Evolutionary conservation across 2,329 filamentous ascomycete species (phyloP).

Genomic region (Shiraia bambusicola): DNA sequence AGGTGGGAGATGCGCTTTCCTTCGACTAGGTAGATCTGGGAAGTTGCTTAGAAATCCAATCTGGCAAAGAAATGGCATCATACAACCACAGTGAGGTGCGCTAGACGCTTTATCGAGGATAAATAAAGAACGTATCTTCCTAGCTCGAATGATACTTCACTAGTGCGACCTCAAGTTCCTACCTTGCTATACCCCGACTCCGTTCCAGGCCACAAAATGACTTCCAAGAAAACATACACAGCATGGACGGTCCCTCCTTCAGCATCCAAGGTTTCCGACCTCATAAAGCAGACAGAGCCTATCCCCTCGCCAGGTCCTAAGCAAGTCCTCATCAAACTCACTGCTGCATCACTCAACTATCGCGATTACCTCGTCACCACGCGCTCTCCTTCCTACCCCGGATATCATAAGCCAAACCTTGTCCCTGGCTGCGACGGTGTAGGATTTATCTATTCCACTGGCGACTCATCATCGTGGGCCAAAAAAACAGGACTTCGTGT

Average conservation of each 20-base stretch:
- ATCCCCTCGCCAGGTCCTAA: slow-evolving; percentile 5
- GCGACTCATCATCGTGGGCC: slow-evolving; percentile 7
- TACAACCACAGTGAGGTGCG: too few relatives aligned
- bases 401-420: slow-evolving; percentile 13
- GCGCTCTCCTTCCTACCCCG: slow-evolving; percentile 16
- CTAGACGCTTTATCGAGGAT: too few relatives aligned
- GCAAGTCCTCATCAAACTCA: slow-evolving; percentile 22
- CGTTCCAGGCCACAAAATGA: not conserved
- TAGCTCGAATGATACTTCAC: too few relatives aligned
- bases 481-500: slow-evolving; percentile 18
- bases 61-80: too few relatives aligned
- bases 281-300: not conserved
- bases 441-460: slow-evolving; percentile 26
- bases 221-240: not conserved
- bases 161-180: too few relatives aligned
- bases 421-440: slow-evolving; percentile 24
- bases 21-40: too few relatives aligned
- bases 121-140: too few relatives aligned
- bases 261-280: slow-evolving; percentile 2
- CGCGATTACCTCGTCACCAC: slow-evolving; percentile 19
- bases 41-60: too few relatives aligned
- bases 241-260: slow-evolving; percentile 8
- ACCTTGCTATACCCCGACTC: too few relatives aligned
- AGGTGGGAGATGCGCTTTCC: too few relatives aligned
- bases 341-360: slow-evolving; percentile 28